Evolutionary conservation across 305 asterid species (phyloP).

Genomic region (Fraxinus platypoda): DNA sequence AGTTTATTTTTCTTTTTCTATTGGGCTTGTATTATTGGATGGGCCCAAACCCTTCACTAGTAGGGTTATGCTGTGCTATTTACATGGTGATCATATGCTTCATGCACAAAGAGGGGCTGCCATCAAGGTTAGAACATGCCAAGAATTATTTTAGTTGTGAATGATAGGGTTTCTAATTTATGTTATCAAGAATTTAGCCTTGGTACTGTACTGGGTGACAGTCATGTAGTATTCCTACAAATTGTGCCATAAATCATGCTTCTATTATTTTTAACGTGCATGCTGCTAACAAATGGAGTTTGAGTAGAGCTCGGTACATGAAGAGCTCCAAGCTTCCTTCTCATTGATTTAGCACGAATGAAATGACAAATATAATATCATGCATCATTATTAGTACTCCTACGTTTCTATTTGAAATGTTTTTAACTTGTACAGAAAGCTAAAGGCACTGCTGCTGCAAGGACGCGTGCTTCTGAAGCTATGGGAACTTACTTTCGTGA

Average conservation of each 20-base stretch:
- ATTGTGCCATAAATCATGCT: neutral
- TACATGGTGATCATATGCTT: constrained; percentile 54
- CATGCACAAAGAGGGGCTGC: constrained; percentile 93
- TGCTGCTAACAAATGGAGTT: neutral
- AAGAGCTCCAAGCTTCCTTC: neutral
- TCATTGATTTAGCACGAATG: neutral
- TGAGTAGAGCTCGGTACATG: neutral
- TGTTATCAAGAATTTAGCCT: neutral
- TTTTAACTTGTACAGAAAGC: constrained; percentile 47
- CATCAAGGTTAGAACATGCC: constrained; percentile 58
- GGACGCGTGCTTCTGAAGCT: constrained; percentile 79
- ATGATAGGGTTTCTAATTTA: neutral
- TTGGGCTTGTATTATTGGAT: too few relatives aligned
- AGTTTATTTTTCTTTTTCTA: too few relatives aligned
- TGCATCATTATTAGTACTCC: neutral
- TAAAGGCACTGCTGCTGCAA: constrained; percentile 74
- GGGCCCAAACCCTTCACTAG: too few relatives aligned
- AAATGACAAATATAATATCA: neutral
- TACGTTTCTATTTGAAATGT: neutral
- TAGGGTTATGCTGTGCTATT: too few relatives aligned
- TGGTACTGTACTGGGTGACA: neutral
- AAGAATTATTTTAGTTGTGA: neutral
- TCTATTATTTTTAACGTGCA: too few relatives aligned
- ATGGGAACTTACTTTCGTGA: constrained; percentile 76
- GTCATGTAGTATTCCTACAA: neutral